These are phyloP conservation scores for Leccinum uliginosum DNA, from an alignment of 768 basidiomycete species.

Conservation along the genomic window DNA sequence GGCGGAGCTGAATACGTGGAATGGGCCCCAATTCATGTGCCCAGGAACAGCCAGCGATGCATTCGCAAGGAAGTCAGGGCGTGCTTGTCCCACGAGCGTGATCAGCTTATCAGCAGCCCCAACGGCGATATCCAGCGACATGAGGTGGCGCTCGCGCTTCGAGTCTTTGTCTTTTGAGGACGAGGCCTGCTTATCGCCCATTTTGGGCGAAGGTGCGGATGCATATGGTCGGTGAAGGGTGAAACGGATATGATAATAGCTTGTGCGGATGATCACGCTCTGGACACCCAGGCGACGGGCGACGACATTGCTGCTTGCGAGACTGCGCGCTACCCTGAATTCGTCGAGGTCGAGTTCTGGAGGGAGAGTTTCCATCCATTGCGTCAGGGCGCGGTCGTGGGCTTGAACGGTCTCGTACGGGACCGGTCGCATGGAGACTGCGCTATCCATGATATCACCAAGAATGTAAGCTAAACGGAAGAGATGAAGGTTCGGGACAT, in stretches of 20 bases:
- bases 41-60: conserved; percentile 69
- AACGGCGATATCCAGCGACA: conserved; percentile 71
- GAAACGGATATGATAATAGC: conserved; percentile 80
- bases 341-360: conserved; percentile 73
- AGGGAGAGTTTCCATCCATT: conserved; percentile 79
- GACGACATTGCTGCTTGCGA: conserved; percentile 58
- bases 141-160: conserved; percentile 40
- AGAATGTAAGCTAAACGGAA: conserved; percentile 75
- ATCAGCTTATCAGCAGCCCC: conserved; percentile 75
- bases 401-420: conserved; percentile 68
- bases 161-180: conserved; percentile 28
- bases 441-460: conserved; percentile 83
- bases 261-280: conserved; percentile 73
- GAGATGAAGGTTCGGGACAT: conserved; percentile 69
- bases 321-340: conserved; percentile 64
- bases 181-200: conserved; percentile 25
- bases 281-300: conserved; percentile 71
- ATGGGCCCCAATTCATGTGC: conserved; percentile 81
- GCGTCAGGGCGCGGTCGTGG: conserved; percentile 64
- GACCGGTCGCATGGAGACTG: conserved; percentile 75
- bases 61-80: conserved; percentile 71
- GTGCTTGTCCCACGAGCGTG: conserved; percentile 69
- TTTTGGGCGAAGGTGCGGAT: conserved; percentile 23
- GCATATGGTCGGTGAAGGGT: conserved; percentile 80
- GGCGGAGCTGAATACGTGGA: conserved; percentile 80